phyloP scores from a whole-genome alignment of 1,139 yeast species.

The Hansenula lynferdii region DNA sequence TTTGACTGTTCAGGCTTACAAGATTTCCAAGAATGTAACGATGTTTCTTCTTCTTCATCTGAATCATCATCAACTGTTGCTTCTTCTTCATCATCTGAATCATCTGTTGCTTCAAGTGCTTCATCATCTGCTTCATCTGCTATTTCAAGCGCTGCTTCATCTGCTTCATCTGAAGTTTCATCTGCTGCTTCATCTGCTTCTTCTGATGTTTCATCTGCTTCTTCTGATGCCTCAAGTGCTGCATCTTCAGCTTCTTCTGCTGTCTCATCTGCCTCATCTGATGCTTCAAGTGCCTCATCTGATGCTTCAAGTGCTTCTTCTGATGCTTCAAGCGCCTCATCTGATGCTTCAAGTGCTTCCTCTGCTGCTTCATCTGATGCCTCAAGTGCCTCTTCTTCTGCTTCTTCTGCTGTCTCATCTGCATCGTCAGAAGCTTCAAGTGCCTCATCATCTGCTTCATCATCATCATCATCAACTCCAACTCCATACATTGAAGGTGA shows the following conservation, averaged over 20 bases:
- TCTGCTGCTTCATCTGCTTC: neutral
- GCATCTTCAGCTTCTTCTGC: neutral
- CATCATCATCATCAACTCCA: slow-evolving; percentile 1
- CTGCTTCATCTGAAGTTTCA: neutral
- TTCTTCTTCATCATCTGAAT: neutral
- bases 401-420: neutral
- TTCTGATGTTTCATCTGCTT: neutral
- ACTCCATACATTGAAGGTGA: slow-evolving; percentile 2
- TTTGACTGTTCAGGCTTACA: slow-evolving; percentile 5
- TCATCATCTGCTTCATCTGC: neutral
- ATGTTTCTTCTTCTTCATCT: slow-evolving; percentile 4
- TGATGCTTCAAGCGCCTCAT: neutral
- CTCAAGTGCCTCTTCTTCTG: neutral
- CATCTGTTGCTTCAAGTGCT: neutral
- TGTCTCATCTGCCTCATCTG: neutral
- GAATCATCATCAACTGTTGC: slow-evolving; percentile 2
- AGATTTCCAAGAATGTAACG: slow-evolving; percentile 11
- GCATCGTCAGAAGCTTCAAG: neutral
- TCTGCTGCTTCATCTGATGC: neutral
- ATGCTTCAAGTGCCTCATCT: neutral
- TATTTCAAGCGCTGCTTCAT: neutral
- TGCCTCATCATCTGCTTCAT: neutral
- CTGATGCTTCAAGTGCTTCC: neutral
- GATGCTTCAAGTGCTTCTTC: neutral
- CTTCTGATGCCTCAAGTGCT: neutral